These are phyloP conservation scores for Backusella macrospora DNA, from an alignment of 192 early-diverging fungal genomes.

Conservation along the genomic window DNA sequence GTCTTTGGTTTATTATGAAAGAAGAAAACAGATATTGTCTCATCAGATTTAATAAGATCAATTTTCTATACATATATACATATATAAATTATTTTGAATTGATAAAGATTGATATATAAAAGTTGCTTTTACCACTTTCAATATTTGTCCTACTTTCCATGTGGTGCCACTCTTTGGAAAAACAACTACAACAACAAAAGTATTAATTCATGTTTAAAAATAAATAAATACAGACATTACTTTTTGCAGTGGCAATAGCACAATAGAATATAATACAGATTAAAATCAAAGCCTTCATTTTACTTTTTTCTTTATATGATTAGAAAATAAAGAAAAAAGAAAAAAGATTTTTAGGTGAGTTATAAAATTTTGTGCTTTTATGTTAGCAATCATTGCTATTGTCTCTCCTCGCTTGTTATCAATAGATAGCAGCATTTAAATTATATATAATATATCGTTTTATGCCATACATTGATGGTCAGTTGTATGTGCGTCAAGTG, in stretches of 20 bases:
- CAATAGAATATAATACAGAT: not conserved
- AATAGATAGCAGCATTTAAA: no score
- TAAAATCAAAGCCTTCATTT: not conserved
- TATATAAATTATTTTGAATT: not conserved
- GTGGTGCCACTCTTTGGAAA: not conserved
- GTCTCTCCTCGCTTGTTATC: no score
- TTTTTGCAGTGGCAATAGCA: not conserved
- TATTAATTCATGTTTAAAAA: not conserved
- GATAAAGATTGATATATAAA: no score
- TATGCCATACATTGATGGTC: no score
- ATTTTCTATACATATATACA: not conserved
- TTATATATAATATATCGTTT: no score
- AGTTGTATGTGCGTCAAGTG: no score
- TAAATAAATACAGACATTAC: no score
- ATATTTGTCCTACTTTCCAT: not conserved
- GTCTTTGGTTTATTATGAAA: not conserved
- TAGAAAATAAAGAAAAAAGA: not conserved
- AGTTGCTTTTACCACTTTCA: not conserved
- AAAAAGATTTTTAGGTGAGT: no score
- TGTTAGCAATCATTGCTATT: no score
- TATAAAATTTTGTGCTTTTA: no score
- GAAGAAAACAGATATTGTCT: constrained; percentile 15
- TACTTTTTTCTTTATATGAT: not conserved
- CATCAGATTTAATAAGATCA: not conserved
- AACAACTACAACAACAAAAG: not conserved